Base-by-base conservation (phyloP, 805 yeast species). In the Ogataea trehaloabstinens region DNA sequence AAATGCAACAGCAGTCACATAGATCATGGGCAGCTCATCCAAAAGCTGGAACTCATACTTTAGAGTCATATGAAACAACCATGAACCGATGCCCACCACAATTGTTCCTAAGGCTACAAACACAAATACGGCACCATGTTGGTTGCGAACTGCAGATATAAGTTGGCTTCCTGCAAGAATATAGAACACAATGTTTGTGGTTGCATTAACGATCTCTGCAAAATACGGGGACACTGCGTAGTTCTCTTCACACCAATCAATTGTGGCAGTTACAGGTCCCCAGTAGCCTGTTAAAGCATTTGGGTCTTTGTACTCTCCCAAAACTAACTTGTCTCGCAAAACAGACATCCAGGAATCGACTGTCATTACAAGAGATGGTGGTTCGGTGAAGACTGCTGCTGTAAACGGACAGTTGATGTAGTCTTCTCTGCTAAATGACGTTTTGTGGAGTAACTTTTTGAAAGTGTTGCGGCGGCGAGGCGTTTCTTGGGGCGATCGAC, bases 191-290 rank as follows among this genome's bases (percentile, higher is more conserved):
- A 74, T 48, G 46, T 90, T 90, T 31, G 97, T 87, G n/a, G 82
- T 53, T 4, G 98, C 87, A 56, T 90, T 90, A 45, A 90, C 71
- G 38, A 88, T 85, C 60, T 90, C 98, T 2, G 96, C 96, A 41
- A 91, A 73, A 54, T 82, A 90, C 6, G 72, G 71, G 5, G 90
- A 76, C 1, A 89, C 85, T n/a, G 88, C 95, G 60, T 89, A 89
- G 67, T 89, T 89, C 63, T 89, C 96, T 55, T 89, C 97, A 62
- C 97, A 89, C 96, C 96, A 89, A 56, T 89, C 97, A 28, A 90
- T 90, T n/a, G 96, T 88, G 18, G 95, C 73, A 0, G 96, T 89
- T 4, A 82, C 81, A 6, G 67, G 62, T 2, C 91, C 90, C 95
- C 95, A 85, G 56, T 61, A 80, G 1, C 89, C 90, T 28, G 47